Conservation (phyloP, 1,284 basidiomycete genomes). For the Cutaneotrichosporon sp. region DNA sequence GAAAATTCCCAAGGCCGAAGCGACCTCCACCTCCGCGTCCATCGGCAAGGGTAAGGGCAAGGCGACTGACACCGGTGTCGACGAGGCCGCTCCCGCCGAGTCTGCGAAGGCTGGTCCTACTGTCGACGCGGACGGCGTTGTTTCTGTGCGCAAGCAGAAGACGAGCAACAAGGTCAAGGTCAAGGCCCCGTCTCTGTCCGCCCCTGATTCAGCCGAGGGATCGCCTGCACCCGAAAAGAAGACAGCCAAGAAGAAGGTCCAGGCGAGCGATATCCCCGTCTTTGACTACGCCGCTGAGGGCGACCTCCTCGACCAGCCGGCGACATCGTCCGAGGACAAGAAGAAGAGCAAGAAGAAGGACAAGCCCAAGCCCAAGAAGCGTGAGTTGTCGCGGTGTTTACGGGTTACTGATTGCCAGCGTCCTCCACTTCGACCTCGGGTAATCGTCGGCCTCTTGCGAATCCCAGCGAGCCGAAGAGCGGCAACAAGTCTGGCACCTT, state of each 20-base stretch:
- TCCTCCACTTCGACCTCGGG: constrained; percentile 35
- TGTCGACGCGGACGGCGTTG: constrained; percentile 31
- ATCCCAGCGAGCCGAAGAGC: constrained; percentile 48
- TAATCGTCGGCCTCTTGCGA: constrained; percentile 45
- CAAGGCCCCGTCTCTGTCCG: neutral
- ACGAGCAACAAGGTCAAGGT: constrained; percentile 26
- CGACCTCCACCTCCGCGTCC: neutral
- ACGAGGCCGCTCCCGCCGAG: neutral
- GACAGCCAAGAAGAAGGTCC: constrained; percentile 30
- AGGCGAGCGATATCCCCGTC: constrained; percentile 54
- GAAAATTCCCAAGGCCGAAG: constrained; percentile 40
- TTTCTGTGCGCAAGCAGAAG: constrained; percentile 39
- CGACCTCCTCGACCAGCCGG: constrained; percentile 69
- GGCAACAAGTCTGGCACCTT: constrained; percentile 50
- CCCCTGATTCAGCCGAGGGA: neutral
- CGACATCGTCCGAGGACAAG: constrained; percentile 1
- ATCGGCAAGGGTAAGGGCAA: constrained; percentile 6
- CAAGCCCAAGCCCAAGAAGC: constrained; percentile 29
- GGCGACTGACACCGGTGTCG: too few relatives aligned
- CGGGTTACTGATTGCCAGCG: constrained; percentile 12
- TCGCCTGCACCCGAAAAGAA: neutral
- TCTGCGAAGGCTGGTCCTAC: constrained; percentile 11
- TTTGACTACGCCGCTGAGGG: constrained; percentile 76
- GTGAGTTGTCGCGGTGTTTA: constrained; percentile 19
- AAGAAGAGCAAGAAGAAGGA: constrained; percentile 6